Conservation (phyloP, 345 rosid species). For the Lumnitzera littorea region DNA sequence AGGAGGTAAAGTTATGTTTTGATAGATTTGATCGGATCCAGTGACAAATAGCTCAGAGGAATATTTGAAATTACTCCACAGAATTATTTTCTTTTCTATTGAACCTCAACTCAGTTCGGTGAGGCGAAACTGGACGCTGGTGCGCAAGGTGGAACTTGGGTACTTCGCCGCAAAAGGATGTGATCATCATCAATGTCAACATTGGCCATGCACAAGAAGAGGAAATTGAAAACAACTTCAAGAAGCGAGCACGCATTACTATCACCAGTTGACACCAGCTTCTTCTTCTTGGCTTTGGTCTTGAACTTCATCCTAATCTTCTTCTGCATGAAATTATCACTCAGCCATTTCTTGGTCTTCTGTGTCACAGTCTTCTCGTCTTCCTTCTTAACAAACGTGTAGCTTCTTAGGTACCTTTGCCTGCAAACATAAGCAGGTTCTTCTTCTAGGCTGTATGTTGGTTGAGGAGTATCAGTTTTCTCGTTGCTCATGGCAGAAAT, state of each 20-base stretch:
- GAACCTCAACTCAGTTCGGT: too few relatives aligned
- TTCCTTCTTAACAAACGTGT: constrained; percentile 16
- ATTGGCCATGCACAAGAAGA: constrained; percentile 5
- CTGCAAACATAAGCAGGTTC: constrained; percentile 4
- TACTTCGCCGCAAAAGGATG: too few relatives aligned
- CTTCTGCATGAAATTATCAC: not conserved
- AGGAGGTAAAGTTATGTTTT: too few relatives aligned
- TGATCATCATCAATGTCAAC: constrained; percentile 5
- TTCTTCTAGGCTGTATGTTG: not conserved
- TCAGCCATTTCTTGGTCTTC: constrained; percentile 10
- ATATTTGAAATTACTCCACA: too few relatives aligned
- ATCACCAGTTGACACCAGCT: not conserved
- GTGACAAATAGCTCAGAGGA: too few relatives aligned
- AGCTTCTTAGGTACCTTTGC: constrained; percentile 30
- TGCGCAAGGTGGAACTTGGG: too few relatives aligned
- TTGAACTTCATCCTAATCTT: too few relatives aligned
- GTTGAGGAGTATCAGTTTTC: not conserved
- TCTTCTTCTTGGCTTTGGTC: not conserved
- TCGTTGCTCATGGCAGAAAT: not conserved
- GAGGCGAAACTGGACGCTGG: too few relatives aligned
- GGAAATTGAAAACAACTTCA: constrained; percentile 1
- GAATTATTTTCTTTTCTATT: too few relatives aligned
- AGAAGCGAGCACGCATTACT: not conserved
- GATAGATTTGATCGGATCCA: too few relatives aligned
- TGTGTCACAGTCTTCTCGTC: not conserved